A percentile compares a stretch with the other conserved stretches of the same genome.
These are phyloP conservation scores for Lachancea waltii DNA, from an alignment of 805 yeast genomes.

Conservation along the genomic window DNA sequence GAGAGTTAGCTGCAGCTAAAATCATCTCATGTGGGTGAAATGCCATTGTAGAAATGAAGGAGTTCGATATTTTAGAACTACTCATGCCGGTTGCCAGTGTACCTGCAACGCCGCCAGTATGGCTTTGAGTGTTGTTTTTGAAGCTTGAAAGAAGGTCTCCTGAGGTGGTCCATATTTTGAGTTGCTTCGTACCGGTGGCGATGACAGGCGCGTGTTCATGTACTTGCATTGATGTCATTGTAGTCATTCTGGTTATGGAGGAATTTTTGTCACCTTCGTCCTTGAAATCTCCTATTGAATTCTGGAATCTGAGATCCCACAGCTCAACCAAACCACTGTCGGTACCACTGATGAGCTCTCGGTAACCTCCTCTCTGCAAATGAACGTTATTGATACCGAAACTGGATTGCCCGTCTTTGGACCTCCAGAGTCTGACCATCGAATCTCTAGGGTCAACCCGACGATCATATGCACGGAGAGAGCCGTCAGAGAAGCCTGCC, in stretches of 20 bases:
- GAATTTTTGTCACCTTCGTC: conserved; percentile 39
- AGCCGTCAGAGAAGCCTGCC: conserved; percentile 90
- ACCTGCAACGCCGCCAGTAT: conserved; percentile 26
- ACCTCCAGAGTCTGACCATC: conserved; percentile 72
- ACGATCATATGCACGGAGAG: conserved; percentile 83
- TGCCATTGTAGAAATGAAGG: conserved; percentile 57
- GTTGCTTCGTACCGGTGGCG: conserved; percentile 76
- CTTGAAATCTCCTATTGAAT: conserved; percentile 61
- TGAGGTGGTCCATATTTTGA: conserved; percentile 77
- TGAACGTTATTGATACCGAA: conserved; percentile 69
- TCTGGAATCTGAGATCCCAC: conserved; percentile 81
- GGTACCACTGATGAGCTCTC: conserved; percentile 82
- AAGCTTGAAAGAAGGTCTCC: conserved; percentile 68
- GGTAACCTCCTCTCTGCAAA: conserved; percentile 93
- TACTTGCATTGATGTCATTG: conserved; percentile 62
- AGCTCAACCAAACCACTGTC: conserved; percentile 75
- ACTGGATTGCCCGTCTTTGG: conserved; percentile 34
- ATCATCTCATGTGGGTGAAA: conserved; percentile 95
- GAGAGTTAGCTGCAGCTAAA: conserved; percentile 78
- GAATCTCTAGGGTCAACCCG: conserved; percentile 79
- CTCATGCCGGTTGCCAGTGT: conserved; percentile 30
- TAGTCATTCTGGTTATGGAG: conserved; percentile 18
- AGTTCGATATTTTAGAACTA: conserved; percentile 26
- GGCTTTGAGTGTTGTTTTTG: conserved; percentile 31
- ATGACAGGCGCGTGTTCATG: conserved; percentile 97